Evolutionary conservation across 108 stramenopile genomes (phyloP).

Genomic region (Mayamaea pseudoterrestris): DNA sequence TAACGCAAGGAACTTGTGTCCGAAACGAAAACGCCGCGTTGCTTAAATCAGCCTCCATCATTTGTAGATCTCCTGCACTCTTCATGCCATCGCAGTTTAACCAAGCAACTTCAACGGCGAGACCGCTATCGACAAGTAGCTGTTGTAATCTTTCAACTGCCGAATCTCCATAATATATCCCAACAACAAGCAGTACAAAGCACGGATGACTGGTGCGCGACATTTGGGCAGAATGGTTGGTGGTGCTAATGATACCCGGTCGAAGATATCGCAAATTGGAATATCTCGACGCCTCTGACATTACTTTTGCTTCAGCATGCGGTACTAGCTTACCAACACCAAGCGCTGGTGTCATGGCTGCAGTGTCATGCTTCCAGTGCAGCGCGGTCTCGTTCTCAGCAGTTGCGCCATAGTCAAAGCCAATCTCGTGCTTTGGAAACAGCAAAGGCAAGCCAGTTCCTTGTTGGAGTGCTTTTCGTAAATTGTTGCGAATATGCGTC

Average conservation of each 20-base stretch:
- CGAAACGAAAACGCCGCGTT: background rate
- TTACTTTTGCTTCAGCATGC: conserved; percentile 28
- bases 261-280: conserved; percentile 1
- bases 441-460: conserved; percentile 74
- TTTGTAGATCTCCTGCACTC: background rate
- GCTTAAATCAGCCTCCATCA: conserved; percentile 6
- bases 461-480: conserved; percentile 30
- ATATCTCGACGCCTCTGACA: conserved; percentile 1
- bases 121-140: background rate
- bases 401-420: conserved; percentile 38
- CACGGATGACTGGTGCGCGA: background rate
- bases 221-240: conserved; percentile 5
- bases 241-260: background rate
- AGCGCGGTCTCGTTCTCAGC: conserved; percentile 2
- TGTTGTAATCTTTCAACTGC: background rate
- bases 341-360: conserved; percentile 27
- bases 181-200: conserved; percentile 3
- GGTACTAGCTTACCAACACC: conserved; percentile 45
- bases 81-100: background rate
- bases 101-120: background rate
- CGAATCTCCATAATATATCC: background rate
- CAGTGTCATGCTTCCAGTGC: conserved; percentile 17
- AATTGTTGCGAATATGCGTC: conserved; percentile 37
- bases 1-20: background rate
- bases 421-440: conserved; percentile 73